Percentiles rank a stretch among this genome's conserved stretches.
Evolutionary conservation across 1,139 yeast species (phyloP).

Genomic region (Pichia terricola): DNA sequence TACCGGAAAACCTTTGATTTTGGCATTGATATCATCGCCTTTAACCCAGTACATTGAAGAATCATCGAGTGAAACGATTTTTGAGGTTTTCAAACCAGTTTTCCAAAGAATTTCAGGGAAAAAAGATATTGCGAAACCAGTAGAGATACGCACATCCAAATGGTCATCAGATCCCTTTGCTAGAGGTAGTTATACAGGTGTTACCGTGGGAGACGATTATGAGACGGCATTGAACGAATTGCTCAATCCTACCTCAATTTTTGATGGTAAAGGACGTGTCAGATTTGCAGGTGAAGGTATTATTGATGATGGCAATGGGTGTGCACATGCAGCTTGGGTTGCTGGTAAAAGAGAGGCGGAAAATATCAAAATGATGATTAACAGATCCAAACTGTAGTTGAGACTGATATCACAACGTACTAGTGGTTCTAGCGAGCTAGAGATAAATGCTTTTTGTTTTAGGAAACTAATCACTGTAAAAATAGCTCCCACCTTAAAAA

Average conservation of each 20-base stretch:
- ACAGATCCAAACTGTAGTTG: slow-evolving; percentile 17
- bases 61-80: slow-evolving; percentile 26
- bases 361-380: slow-evolving; percentile 16
- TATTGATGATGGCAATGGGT: slow-evolving; percentile 67
- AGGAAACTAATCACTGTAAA: no score
- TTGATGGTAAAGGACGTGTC: slow-evolving; percentile 31
- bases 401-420: no score
- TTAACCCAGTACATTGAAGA: slow-evolving; percentile 45
- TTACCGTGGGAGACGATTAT: slow-evolving; percentile 20
- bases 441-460: not conserved
- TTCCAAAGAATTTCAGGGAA: slow-evolving; percentile 22
- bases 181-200: slow-evolving; percentile 61
- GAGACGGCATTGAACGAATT: slow-evolving; percentile 18
- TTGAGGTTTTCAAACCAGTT: slow-evolving; percentile 35
- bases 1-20: slow-evolving; percentile 38
- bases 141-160: slow-evolving; percentile 41
- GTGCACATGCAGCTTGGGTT: slow-evolving; percentile 72
- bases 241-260: slow-evolving; percentile 21
- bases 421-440: not conserved
- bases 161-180: slow-evolving; percentile 70
- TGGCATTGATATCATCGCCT: slow-evolving; percentile 60
- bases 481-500: no score
- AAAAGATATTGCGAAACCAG: slow-evolving; percentile 34
- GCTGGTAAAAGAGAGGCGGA: slow-evolving; percentile 67
- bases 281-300: slow-evolving; percentile 88